Conservation (phyloP, 192 early-diverging fungal species). For the Entomortierella lignicola region DNA sequence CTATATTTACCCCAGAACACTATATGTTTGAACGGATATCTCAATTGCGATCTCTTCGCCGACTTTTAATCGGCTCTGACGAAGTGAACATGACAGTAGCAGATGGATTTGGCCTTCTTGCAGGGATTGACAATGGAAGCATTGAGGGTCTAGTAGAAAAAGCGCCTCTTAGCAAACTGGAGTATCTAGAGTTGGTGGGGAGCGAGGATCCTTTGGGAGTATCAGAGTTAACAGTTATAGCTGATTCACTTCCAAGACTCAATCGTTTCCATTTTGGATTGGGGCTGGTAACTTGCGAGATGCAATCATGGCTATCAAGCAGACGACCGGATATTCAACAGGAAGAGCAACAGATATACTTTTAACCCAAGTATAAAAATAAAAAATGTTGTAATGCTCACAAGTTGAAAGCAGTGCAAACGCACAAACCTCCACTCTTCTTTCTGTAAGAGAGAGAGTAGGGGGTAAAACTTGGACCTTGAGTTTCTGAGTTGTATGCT, state of each 20-base stretch:
- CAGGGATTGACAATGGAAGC: not conserved
- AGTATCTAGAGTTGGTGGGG: constrained; percentile 1
- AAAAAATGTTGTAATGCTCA: not conserved
- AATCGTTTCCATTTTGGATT: constrained; percentile 13
- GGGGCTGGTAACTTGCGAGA: not conserved
- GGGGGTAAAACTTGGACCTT: not conserved
- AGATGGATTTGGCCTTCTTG: constrained; percentile 2
- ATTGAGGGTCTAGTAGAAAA: not conserved
- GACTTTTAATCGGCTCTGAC: constrained; percentile 7
- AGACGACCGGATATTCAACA: constrained; percentile 2
- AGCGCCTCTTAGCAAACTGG: not conserved
- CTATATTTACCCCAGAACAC: not conserved
- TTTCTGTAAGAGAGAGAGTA: not conserved
- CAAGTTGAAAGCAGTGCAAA: not conserved
- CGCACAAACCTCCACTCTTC: not conserved
- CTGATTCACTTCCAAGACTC: not conserved
- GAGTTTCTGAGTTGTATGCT: too few relatives aligned
- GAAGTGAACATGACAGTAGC: not conserved
- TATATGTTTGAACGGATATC: constrained; percentile 9
- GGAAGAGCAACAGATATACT: constrained; percentile 5
- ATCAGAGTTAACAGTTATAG: not conserved
- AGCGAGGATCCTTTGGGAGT: not conserved
- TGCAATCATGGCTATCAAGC: constrained; percentile 3
- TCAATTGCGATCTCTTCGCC: not conserved
- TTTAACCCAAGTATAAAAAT: not conserved